Evolutionary conservation across 352 stramenopile genomes (phyloP).

Genomic region (Blastocystis sp.): DNA sequence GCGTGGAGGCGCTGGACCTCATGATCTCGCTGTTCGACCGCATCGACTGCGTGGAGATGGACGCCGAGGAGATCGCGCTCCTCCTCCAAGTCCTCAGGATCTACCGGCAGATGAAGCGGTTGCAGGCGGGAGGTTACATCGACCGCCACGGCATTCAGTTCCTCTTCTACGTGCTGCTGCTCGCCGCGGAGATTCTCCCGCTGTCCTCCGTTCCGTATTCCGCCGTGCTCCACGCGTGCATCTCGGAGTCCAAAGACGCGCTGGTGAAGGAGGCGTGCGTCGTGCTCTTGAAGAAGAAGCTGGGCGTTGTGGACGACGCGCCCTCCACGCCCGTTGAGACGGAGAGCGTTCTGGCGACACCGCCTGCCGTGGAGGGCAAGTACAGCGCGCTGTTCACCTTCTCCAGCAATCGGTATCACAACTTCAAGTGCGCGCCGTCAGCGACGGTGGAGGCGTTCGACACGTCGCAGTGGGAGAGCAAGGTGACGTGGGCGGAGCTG

Average conservation of each 20-base stretch:
- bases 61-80: neutral
- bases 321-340: neutral
- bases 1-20: neutral
- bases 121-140: neutral
- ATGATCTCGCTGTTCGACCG: neutral
- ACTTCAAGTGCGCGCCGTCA: neutral
- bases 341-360: neutral
- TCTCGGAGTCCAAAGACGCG: constrained; percentile 60
- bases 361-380: neutral
- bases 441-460: neutral
- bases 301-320: neutral
- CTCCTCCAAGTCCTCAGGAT: neutral
- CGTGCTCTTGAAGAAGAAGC: neutral
- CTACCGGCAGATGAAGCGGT: neutral
- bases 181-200: neutral
- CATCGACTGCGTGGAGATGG: neutral
- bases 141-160: neutral
- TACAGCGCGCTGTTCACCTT: constrained; percentile 53
- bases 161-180: neutral
- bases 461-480: constrained; percentile 5
- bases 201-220: constrained; percentile 8
- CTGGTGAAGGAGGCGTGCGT: constrained; percentile 25
- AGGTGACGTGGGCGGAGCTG: constrained; percentile 17
- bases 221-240: constrained; percentile 8
- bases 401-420: constrained; percentile 46